These are phyloP conservation scores for Colletotrichum zoysiae DNA, from an alignment of 2,329 filamentous ascomycete species.

Conservation along the genomic window DNA sequence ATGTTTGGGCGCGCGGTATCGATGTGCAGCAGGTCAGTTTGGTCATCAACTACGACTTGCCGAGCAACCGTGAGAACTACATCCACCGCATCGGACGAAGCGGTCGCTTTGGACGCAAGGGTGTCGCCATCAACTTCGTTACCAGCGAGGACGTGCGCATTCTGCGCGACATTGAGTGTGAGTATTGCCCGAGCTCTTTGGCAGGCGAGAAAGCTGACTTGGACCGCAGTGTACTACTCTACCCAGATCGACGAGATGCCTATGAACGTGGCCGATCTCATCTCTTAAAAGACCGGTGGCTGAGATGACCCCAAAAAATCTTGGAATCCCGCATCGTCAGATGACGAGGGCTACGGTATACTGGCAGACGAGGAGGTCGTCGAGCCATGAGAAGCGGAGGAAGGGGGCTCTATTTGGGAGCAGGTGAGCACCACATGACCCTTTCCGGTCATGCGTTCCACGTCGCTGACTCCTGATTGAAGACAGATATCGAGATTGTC, in stretches of 20 bases:
- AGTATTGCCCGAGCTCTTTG: conserved; percentile 51
- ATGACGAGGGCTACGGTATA: background rate
- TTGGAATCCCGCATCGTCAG: background rate
- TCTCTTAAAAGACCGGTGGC: conserved; percentile 57
- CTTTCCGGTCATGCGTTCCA: background rate
- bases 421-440: conserved; percentile 26
- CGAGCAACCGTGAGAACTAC: conserved; percentile 99
- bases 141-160: conserved; percentile 98
- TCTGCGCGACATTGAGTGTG: conserved; percentile 94
- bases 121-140: conserved; percentile 99
- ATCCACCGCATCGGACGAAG: conserved; percentile 98
- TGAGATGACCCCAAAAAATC: background rate
- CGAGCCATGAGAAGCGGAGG: conserved; percentile 38
- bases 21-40: conserved; percentile 98
- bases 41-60: conserved; percentile 99
- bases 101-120: conserved; percentile 96
- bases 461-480: background rate
- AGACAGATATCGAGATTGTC: conserved; percentile 28
- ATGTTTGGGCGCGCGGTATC: conserved; percentile 98
- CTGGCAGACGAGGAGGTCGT: conserved; percentile 32
- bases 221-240: conserved; percentile 82
- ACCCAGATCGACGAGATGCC: conserved; percentile 99
- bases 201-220: conserved; percentile 49
- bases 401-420: conserved; percentile 39
- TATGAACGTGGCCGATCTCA: conserved; percentile 85